Evolutionary conservation across 1,139 yeast species (phyloP), one percentile per base, ranked within the genome.

Genomic region (Fermentozyma sake): DNA sequence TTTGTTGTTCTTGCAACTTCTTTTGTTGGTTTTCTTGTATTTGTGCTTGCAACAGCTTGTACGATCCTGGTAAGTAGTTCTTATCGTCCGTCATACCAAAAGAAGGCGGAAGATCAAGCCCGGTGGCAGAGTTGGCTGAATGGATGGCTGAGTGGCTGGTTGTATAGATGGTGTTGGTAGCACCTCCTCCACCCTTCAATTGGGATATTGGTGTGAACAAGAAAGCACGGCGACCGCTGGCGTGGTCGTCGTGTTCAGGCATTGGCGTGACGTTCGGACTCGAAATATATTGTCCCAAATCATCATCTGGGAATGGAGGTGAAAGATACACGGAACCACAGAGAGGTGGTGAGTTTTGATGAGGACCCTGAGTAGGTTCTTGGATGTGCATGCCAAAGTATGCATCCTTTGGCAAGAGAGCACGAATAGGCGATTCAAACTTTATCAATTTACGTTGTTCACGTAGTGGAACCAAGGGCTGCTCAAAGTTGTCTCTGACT

Each of bases 251-350:
- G 46, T 78, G 74, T 53, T 85, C 66, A 32, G 81, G 61, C 50
- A 76, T 63, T 12, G 77, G 66, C 2, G 72, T 58, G 23, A 66
- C 67, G 38, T 68, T 62, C 5, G 70, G 68, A 48, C 68, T 59
- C 8, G 70, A 53, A 3, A 78, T 69, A 50, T 78, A 80, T 51
- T 81, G 89, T 30, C 89, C 89, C 39, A 78, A 63, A 52, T 82
- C 93, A 49, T 86, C 96, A 32, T 78, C 78, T 20, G 77, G 76
- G 39, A 79, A 77, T 21, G 79, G 75, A 1, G 85, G 83, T 33
- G 93, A 73, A 36, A 79, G 57, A 50, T 83, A 91, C 6, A 89
- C 96, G 21, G 85, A 93, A 15, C 99, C 99, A 18, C 83, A 75
- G 20, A 86, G 56, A 5, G 99, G 98, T 8, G 97, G 97, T 0